Conservation (phyloP, 2,329 filamentous ascomycete genomes). For the Samsoniella hepiali region DNA sequence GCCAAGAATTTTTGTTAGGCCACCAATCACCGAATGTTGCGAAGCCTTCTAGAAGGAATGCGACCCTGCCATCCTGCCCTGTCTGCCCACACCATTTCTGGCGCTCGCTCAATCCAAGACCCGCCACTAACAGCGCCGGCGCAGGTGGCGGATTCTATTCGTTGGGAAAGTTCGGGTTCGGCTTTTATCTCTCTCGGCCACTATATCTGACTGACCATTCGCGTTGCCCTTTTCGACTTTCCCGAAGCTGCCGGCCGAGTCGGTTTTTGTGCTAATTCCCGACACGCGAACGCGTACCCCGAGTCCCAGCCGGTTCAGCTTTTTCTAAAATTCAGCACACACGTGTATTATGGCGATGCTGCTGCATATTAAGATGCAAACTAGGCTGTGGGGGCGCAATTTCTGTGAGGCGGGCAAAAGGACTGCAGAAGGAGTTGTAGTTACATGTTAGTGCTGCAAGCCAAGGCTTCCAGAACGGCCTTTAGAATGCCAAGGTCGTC, state of each 20-base stretch:
- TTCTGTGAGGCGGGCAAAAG: not conserved
- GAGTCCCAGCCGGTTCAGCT: no score
- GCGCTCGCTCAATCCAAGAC: not conserved
- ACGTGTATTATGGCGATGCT: no score
- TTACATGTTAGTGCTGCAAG: not conserved
- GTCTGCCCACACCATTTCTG: not conserved
- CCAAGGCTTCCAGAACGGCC: conserved; percentile 16
- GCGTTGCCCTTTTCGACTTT: not conserved
- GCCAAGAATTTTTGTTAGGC: not conserved
- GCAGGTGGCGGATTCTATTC: not conserved
- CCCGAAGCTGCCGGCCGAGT: not conserved
- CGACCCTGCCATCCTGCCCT: not conserved
- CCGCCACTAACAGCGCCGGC: not conserved
- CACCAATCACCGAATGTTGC: no score
- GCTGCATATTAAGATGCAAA: no score
- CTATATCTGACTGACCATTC: not conserved
- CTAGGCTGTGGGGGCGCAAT: no score
- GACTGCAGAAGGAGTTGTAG: not conserved
- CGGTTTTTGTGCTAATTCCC: not conserved
- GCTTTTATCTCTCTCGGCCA: not conserved
- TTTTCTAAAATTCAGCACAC: no score
- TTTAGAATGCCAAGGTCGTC: not conserved
- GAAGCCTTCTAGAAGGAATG: not conserved
- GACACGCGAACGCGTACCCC: no score
- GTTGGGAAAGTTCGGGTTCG: not conserved